Conservation (phyloP, 306 rosid species). For the Cucurbita argyrosperma region DNA sequence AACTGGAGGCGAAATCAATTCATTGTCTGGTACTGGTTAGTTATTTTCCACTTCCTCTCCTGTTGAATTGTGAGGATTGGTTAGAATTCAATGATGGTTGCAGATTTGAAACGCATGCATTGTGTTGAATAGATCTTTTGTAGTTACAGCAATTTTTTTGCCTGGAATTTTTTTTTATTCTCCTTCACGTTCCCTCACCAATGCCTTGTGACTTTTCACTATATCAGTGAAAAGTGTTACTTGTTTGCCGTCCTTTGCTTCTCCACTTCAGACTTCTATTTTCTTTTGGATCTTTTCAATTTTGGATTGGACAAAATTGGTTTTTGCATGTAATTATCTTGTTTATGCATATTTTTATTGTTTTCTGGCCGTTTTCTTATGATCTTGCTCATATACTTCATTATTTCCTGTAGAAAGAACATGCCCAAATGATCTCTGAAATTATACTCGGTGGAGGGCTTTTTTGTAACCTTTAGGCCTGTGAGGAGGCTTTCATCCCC, state of each 20-base stretch:
- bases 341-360: neutral
- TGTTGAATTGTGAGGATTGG: neutral
- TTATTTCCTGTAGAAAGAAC: neutral
- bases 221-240: neutral
- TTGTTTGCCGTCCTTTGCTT: neutral
- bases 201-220: neutral
- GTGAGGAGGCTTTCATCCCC: neutral
- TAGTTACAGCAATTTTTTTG: neutral
- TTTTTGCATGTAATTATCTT: neutral
- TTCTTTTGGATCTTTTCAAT: neutral
- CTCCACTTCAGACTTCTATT: neutral
- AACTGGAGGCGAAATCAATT: slow-evolving; percentile 32
- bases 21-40: slow-evolving; percentile 62
- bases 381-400: neutral
- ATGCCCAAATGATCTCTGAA: neutral
- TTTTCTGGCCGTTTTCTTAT: neutral
- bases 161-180: neutral
- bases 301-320: neutral
- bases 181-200: neutral
- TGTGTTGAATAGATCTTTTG: neutral
- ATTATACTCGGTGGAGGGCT: neutral
- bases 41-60: slow-evolving; percentile 18
- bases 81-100: slow-evolving; percentile 1
- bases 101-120: neutral
- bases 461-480: neutral